These are phyloP conservation scores for Abelmoschus esculentus DNA, from an alignment of 345 rosid species.

Conservation along the genomic window DNA sequence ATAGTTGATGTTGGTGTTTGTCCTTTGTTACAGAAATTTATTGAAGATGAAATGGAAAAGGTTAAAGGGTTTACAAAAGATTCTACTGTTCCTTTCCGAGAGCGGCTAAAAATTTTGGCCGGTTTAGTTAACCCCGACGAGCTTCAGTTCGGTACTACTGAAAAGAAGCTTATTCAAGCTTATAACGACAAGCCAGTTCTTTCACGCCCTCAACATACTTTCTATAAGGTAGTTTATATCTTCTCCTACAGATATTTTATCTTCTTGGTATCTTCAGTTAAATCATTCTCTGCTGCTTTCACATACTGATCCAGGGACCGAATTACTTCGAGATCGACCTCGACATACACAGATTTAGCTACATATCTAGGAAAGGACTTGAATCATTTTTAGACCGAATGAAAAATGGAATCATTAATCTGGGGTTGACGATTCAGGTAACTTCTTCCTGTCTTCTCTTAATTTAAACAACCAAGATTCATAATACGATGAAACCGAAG, in stretches of 20 bases:
- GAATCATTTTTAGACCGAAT: constrained; percentile 82
- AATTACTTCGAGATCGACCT: constrained; percentile 92
- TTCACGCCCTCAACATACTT: constrained; percentile 4
- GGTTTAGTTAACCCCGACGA: constrained; percentile 79
- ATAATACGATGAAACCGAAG: neutral
- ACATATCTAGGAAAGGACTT: constrained; percentile 83
- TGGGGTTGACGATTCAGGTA: constrained; percentile 93
- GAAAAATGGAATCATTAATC: constrained; percentile 65
- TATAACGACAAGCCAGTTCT: no score
- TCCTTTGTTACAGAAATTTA: constrained; percentile 4
- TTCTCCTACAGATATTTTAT: no score
- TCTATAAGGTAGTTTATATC: constrained; percentile 1
- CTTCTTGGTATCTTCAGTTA: no score
- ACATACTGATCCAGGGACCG: constrained; percentile 54
- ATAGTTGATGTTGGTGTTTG: no score
- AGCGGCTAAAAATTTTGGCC: constrained; percentile 81
- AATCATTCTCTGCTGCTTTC: neutral
- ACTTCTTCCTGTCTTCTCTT: neutral
- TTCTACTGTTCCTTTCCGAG: constrained; percentile 60
- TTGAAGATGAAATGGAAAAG: constrained; percentile 8
- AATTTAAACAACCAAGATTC: neutral
- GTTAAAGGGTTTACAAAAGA: constrained; percentile 1
- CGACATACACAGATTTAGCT: constrained; percentile 87
- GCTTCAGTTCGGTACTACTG: constrained; percentile 63
- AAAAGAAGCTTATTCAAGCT: no score